phyloP scores from a whole-genome alignment of 2,329 filamentous ascomycete species.

The Alternaria novae-zelandiae region DNA sequence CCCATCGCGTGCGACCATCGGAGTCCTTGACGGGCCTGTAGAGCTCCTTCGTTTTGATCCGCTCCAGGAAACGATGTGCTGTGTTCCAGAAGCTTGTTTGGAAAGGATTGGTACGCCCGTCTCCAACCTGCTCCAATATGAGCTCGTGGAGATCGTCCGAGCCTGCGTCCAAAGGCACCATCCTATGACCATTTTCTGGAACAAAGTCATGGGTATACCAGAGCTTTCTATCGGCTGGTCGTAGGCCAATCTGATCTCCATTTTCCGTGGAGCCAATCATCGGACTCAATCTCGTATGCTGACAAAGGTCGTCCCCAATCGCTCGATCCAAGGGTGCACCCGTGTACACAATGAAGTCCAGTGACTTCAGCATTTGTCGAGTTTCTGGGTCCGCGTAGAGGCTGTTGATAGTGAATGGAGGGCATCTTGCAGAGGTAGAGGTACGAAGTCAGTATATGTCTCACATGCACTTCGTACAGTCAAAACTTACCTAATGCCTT shows the following conservation, averaged over 20 bases:
- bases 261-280: constrained; percentile 28
- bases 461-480: no score
- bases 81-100: constrained; percentile 33
- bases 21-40: constrained; percentile 34
- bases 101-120: not conserved
- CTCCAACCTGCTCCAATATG: not conserved
- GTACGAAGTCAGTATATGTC: no score
- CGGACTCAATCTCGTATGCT: constrained; percentile 15
- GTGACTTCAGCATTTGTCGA: constrained; percentile 15
- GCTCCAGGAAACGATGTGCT: constrained; percentile 26
- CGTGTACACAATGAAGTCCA: constrained; percentile 17
- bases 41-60: constrained; percentile 47
- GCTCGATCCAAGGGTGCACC: constrained; percentile 19
- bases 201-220: constrained; percentile 26
- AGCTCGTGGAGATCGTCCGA: constrained; percentile 41
- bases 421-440: not conserved
- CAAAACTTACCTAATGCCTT: not conserved
- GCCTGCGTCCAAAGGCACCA: constrained; percentile 16
- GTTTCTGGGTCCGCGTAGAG: constrained; percentile 12
- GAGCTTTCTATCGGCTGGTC: constrained; percentile 15
- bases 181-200: constrained; percentile 19
- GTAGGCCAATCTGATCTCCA: constrained; percentile 14
- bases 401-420: not conserved
- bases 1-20: constrained; percentile 26
- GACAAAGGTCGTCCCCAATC: constrained; percentile 21